These are phyloP conservation scores for Thermothielavioides terrestris DNA, from an alignment of 495 filamentous ascomycete species.

Conservation along the genomic window DNA sequence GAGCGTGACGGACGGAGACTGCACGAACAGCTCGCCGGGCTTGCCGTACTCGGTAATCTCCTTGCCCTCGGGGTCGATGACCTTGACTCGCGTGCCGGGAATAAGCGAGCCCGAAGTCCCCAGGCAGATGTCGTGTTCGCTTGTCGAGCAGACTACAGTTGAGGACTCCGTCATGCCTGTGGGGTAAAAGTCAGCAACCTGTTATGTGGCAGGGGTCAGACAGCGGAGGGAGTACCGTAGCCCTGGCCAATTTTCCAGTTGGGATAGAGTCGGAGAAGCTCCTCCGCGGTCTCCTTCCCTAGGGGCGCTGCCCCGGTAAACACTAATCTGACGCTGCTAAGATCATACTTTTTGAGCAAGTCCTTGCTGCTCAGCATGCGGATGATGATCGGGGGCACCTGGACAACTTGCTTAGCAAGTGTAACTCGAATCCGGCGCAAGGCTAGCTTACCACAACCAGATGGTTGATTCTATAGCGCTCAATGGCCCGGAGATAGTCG, in stretches of 20 bases:
- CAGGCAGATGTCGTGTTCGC: conserved; percentile 56
- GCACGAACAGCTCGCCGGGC: conserved; percentile 71
- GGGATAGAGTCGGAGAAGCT: conserved; percentile 57
- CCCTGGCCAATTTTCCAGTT: conserved; percentile 63
- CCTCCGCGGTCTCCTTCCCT: conserved; percentile 66
- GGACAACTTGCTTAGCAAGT: conserved; percentile 35
- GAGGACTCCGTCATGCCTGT: conserved; percentile 71
- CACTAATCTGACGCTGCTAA: conserved; percentile 56
- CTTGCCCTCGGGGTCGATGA: conserved; percentile 63
- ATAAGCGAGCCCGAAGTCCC: conserved; percentile 68
- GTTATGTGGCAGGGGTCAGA: not conserved
- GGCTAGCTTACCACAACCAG: conserved; percentile 52
- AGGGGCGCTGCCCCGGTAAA: conserved; percentile 82
- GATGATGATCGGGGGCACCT: conserved; percentile 76
- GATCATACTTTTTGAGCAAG: conserved; percentile 59
- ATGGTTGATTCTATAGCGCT: conserved; percentile 61
- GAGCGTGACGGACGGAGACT: conserved; percentile 65
- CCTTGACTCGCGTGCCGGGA: conserved; percentile 56
- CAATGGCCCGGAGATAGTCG: conserved; percentile 55
- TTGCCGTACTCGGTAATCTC: conserved; percentile 70
- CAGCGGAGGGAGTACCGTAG: conserved; percentile 53
- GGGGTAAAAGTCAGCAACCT: not conserved
- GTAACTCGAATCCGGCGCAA: not conserved
- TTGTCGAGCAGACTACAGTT: conserved; percentile 62
- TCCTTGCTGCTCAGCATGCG: conserved; percentile 61